A percentile compares a stretch with the other conserved stretches of the same genome.
These are phyloP conservation scores for Cladosporium sp. DNA, from an alignment of 2,329 filamentous ascomycete genomes.

Conservation along the genomic window DNA sequence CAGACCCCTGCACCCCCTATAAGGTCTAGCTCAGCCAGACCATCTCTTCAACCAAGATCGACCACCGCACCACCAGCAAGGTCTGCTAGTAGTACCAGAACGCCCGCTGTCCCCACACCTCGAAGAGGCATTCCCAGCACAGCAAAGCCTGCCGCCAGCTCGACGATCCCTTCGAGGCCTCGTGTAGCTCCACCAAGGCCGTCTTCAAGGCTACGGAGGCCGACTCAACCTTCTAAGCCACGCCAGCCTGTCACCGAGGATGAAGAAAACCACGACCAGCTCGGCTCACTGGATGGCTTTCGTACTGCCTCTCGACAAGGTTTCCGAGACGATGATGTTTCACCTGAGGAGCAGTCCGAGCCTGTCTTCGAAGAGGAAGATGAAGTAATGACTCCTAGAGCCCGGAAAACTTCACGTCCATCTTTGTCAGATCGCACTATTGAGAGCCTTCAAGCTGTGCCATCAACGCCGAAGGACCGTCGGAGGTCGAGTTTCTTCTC, in stretches of 20 bases:
- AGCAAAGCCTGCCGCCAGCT: constrained; percentile 11
- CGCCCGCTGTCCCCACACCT: constrained; percentile 7
- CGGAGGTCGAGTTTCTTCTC: constrained; percentile 70
- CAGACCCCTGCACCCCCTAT: neutral
- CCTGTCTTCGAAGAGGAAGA: constrained; percentile 5
- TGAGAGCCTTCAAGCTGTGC: constrained; percentile 73
- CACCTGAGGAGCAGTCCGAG: constrained; percentile 6
- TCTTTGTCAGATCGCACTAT: constrained; percentile 81
- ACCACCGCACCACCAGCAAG: constrained; percentile 8
- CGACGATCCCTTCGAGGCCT: constrained; percentile 3
- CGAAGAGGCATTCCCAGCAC: constrained; percentile 14
- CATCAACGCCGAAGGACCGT: constrained; percentile 68
- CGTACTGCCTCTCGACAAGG: constrained; percentile 37
- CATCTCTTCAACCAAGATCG: constrained; percentile 15
- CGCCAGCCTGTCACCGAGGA: constrained; percentile 17
- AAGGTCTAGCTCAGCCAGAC: constrained; percentile 8
- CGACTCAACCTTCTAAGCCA: constrained; percentile 7
- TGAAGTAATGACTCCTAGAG: constrained; percentile 1
- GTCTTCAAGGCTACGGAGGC: constrained; percentile 5
- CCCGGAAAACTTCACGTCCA: constrained; percentile 38
- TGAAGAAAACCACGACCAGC: constrained; percentile 34
- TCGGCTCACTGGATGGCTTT: constrained; percentile 41
- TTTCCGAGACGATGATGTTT: constrained; percentile 17
- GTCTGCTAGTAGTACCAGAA: constrained; percentile 5
- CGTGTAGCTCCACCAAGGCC: constrained; percentile 2